Percentiles rank a stretch among this genome's conserved stretches.
Evolutionary conservation across 345 rosid genomes (phyloP).

Genomic region (Durio zibethinus): DNA sequence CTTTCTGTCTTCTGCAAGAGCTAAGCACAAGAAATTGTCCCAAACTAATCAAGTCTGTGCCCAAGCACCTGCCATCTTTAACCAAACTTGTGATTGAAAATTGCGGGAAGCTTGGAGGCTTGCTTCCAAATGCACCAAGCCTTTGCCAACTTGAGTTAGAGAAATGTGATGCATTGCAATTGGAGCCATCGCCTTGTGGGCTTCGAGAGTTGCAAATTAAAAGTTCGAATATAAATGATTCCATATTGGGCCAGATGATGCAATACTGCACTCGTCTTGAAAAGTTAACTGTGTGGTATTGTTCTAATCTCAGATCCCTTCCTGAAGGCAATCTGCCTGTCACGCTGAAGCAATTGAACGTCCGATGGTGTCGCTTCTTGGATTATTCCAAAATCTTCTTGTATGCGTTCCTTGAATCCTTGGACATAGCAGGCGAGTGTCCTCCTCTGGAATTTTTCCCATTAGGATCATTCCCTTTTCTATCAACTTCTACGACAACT

Average conservation of each 20-base stretch:
- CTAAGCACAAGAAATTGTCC: not conserved
- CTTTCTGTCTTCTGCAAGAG: not conserved
- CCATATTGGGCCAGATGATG: not conserved
- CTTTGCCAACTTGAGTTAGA: not conserved
- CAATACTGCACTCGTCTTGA: not conserved
- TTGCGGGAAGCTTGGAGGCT: not conserved
- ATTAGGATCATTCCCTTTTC: slow-evolving; percentile 1
- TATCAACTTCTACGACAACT: too few species aligned
- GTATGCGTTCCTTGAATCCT: slow-evolving; percentile 4
- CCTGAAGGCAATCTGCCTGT: not conserved
- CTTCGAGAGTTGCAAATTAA: not conserved
- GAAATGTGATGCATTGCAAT: not conserved
- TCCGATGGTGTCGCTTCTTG: not conserved
- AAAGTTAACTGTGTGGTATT: not conserved
- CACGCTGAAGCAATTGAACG: not conserved
- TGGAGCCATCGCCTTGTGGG: not conserved
- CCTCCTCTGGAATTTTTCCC: not conserved
- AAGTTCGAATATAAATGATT: not conserved
- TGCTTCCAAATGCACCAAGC: not conserved
- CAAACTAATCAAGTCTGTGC: not conserved
- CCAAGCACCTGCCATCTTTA: not conserved
- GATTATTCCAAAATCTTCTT: not conserved
- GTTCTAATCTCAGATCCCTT: not conserved
- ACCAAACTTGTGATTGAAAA: not conserved
- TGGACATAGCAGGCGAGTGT: not conserved